Percentiles rank a stretch among this genome's conserved stretches.
These are phyloP conservation scores for Croton laevigatus DNA, from an alignment of 441 rosid species.

Conservation along the genomic window DNA sequence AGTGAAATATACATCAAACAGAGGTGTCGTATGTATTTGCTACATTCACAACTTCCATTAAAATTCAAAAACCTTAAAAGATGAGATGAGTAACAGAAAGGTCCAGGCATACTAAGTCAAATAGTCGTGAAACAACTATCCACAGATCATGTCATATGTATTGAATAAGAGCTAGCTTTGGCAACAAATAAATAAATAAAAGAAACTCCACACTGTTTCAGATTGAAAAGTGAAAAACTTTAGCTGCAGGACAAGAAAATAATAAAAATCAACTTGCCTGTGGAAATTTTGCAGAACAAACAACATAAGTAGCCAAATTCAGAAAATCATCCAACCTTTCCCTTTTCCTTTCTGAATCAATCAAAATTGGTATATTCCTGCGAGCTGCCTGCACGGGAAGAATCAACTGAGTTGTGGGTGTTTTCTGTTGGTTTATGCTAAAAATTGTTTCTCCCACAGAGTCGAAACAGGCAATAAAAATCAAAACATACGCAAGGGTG, in stretches of 20 bases:
- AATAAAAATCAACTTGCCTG: constrained; percentile 45
- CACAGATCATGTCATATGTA: not conserved
- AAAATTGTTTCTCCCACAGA: constrained; percentile 7
- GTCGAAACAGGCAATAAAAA: not conserved
- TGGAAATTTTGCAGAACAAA: constrained; percentile 77
- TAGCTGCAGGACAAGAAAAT: not conserved
- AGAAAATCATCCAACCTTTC: constrained; percentile 70
- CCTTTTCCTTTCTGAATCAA: constrained; percentile 71
- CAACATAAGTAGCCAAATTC: constrained; percentile 54
- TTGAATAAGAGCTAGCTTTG: not conserved
- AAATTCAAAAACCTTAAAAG: not conserved
- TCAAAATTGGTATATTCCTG: constrained; percentile 65
- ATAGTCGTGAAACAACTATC: not conserved
- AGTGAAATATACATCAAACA: not conserved
- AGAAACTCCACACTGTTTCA: not conserved
- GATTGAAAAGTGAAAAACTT: not conserved
- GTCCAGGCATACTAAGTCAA: too few relatives aligned
- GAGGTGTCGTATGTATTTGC: not conserved
- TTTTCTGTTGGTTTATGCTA: constrained; percentile 20
- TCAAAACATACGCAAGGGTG: not conserved
- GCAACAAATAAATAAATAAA: not conserved
- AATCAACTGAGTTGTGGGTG: constrained; percentile 19
- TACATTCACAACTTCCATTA: not conserved
- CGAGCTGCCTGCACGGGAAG: constrained; percentile 66
- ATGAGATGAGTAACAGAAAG: not conserved